Evolutionary conservation across 345 rosid genomes (phyloP), one percentile per base, ranked within the genome.

Genomic region (Tarenaya hassleriana): DNA sequence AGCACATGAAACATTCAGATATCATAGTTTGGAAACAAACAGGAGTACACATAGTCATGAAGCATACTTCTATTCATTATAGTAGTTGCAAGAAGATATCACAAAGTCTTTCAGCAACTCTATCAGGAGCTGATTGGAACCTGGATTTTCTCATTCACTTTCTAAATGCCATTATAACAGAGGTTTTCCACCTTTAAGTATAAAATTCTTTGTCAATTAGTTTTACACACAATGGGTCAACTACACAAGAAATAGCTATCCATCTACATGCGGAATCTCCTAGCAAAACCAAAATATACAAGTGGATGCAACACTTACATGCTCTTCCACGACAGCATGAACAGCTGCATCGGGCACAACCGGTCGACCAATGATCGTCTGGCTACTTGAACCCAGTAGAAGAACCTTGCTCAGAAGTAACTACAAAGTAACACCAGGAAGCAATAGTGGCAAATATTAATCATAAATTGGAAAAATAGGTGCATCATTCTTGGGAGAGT

Each of bases 251-350:
- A 10, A 35, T 7, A n/a, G 21, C 12, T 17, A 34, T 24, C 1
- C 16, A 8, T 24, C 40, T 11, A 41, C 16, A 34, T 10, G 13
- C 9, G 40, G n/a, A 16, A 33, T 38, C 31, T 17, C 11, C 19
- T 55, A 10, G 18, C 12, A 12, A 47, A 20, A 42, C 35, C 41
- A 3, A 3, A 42, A 38, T 24, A 24, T 24, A 47, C 37, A 53
- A 48, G 56, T 33, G 4, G 52, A 14, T 41, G 41, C 52, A 54
- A 49, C 19, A 71, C 95, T 83, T 67, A 94, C 99, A 71, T 88
- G 99, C 63, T 94, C 94, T 81, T 94, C 99, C 1, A 88, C 99
- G 60, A 94, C 77, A 47, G 97, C 95, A 73, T 88, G 91, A 52
- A 92, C 95, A 52, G 77, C 69, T 8, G 91, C 88, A 56, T 83